phyloP scores from a whole-genome alignment of 2,329 filamentous ascomycete species.

The Penicillium sp. region DNA sequence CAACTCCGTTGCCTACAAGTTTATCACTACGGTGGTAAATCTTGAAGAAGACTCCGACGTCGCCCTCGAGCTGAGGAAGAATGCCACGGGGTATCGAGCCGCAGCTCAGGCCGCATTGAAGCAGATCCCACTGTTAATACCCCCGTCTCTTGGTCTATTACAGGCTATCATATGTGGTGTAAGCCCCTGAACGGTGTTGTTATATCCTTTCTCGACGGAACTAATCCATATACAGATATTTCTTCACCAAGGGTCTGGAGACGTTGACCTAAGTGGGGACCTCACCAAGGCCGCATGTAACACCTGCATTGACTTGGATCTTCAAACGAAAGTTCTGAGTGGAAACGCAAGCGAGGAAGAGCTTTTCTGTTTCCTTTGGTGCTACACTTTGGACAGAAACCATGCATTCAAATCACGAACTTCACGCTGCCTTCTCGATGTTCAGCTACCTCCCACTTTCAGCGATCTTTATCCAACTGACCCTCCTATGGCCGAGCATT shows the following conservation, averaged over 20 bases:
- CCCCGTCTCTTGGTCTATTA: slow-evolving; percentile 10
- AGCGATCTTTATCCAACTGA: neutral
- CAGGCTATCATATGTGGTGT: slow-evolving; percentile 10
- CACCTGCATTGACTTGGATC: slow-evolving; percentile 14
- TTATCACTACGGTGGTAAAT: slow-evolving; percentile 10
- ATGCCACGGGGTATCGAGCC: neutral
- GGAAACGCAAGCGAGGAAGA: slow-evolving; percentile 12
- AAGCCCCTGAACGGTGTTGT: neutral
- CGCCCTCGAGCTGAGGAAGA: neutral
- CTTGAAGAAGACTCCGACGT: slow-evolving; percentile 2
- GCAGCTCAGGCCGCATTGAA: slow-evolving; percentile 12
- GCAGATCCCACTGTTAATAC: slow-evolving; percentile 11
- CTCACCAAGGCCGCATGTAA: slow-evolving; percentile 17
- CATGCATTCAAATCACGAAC: slow-evolving; percentile 17
- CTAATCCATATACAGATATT: slow-evolving; percentile 12
- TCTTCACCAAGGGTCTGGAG: slow-evolving; percentile 18
- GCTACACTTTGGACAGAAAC: slow-evolving; percentile 19
- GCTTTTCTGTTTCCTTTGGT: slow-evolving; percentile 19
- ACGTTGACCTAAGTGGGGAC: slow-evolving; percentile 13
- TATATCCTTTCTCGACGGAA: neutral
- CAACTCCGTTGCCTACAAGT: slow-evolving; percentile 17
- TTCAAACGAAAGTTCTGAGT: neutral
- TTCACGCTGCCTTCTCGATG: slow-evolving; percentile 5
- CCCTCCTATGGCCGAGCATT: slow-evolving; percentile 7
- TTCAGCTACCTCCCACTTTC: slow-evolving; percentile 1